These are phyloP conservation scores for Amaranthus tricolor DNA, from an alignment of 179 eudicot genomes.

Conservation along the genomic window DNA sequence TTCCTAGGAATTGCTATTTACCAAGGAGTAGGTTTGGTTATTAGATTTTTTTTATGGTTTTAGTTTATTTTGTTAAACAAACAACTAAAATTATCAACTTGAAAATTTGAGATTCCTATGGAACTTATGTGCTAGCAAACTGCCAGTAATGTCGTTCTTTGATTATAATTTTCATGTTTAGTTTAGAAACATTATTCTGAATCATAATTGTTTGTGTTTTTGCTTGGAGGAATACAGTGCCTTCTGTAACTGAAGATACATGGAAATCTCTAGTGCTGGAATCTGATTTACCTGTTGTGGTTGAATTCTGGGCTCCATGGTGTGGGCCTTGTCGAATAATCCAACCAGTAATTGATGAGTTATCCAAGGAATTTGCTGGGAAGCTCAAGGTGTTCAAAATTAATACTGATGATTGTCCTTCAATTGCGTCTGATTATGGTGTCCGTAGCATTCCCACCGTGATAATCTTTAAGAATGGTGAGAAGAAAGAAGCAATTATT, in stretches of 20 bases:
- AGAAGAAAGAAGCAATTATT: conserved; percentile 82
- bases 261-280: conserved; percentile 70
- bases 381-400: conserved; percentile 75
- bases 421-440: conserved; percentile 67
- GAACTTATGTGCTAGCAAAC: too few relatives aligned
- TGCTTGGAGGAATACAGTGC: conserved; percentile 48
- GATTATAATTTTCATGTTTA: neutral
- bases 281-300: conserved; percentile 56
- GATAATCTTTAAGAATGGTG: conserved; percentile 78
- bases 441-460: conserved; percentile 94
- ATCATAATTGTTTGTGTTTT: conserved; percentile 13
- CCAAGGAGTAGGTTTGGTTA: too few relatives aligned
- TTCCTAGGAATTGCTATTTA: too few relatives aligned
- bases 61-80: too few relatives aligned
- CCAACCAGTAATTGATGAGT: conserved; percentile 69
- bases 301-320: conserved; percentile 99
- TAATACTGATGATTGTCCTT: conserved; percentile 84
- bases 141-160: neutral
- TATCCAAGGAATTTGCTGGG: conserved; percentile 66
- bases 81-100: too few relatives aligned
- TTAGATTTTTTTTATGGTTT: too few relatives aligned
- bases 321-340: conserved; percentile 98
- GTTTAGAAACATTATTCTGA: conserved; percentile 15
- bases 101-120: too few relatives aligned
- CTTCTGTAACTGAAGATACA: conserved; percentile 47